Evolutionary conservation across 2,329 filamentous ascomycete species (phyloP).

Genomic region (Exophiala dermatitidis): DNA sequence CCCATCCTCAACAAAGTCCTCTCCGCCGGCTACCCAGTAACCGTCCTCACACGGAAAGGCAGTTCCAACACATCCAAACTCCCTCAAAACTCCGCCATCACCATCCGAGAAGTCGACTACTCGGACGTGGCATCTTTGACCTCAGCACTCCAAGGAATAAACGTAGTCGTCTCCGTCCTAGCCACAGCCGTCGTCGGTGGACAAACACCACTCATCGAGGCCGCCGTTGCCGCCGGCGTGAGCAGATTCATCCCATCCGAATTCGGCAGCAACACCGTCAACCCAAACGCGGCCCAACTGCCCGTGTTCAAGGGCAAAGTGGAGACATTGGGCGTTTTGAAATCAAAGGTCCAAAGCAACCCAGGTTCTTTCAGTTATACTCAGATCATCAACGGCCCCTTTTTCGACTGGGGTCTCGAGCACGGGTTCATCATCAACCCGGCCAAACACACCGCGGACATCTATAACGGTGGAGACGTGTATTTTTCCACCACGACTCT

Average conservation of each 20-base stretch:
- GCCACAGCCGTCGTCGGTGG: constrained; percentile 2
- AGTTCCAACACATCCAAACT: constrained; percentile 13
- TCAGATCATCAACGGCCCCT: constrained; percentile 30
- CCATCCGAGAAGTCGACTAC: constrained; percentile 29
- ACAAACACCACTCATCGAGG: constrained; percentile 29
- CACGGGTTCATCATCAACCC: constrained; percentile 42
- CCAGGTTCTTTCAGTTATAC: constrained; percentile 31
- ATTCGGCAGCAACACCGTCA: constrained; percentile 31
- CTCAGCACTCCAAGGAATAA: constrained; percentile 27
- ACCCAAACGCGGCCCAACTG: constrained; percentile 25
- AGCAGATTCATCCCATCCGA: constrained; percentile 33
- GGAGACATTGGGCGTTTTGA: constrained; percentile 28
- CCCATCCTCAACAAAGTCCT: constrained; percentile 17
- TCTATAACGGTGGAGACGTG: constrained; percentile 48
- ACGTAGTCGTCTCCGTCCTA: constrained; percentile 29
- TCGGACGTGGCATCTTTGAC: constrained; percentile 27
- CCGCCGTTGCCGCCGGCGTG: constrained; percentile 30
- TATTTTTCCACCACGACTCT: constrained; percentile 46
- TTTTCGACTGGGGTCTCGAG: constrained; percentile 31
- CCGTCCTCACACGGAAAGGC: constrained; percentile 20
- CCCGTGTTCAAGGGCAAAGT: constrained; percentile 33
- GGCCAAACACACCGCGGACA: constrained; percentile 35
- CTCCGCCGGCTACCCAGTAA: constrained; percentile 15
- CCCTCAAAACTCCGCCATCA: constrained; percentile 9
- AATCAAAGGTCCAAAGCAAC: constrained; percentile 21